Conservation (phyloP, 1,139 yeast species). For the Candida pseudoviswanathii region DNA sequence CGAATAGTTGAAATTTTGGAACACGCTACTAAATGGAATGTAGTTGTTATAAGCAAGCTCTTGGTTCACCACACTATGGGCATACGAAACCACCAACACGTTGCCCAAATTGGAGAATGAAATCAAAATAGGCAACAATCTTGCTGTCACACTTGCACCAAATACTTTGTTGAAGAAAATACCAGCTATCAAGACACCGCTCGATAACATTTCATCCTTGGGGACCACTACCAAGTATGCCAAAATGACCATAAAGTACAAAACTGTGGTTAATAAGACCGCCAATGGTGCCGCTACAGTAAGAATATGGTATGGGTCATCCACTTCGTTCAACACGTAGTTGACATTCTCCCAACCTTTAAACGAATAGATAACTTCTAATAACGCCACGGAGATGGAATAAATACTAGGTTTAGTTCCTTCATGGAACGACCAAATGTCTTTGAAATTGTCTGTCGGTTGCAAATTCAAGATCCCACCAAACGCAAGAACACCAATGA, state of each 20-base stretch:
- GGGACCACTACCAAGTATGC: constrained; percentile 81
- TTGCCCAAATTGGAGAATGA: constrained; percentile 78
- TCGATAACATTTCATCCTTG: constrained; percentile 53
- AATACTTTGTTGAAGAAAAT: constrained; percentile 73
- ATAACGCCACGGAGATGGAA: constrained; percentile 42
- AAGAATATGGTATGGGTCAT: constrained; percentile 65
- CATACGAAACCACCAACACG: constrained; percentile 74
- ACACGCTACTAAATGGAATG: constrained; percentile 63
- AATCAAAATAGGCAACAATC: constrained; percentile 69
- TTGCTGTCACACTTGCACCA: constrained; percentile 62
- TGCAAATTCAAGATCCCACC: constrained; percentile 29
- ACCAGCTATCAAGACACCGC: constrained; percentile 76
- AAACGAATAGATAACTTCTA: constrained; percentile 44
- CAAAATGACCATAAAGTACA: constrained; percentile 69
- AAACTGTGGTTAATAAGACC: constrained; percentile 55
- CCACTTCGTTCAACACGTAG: constrained; percentile 44
- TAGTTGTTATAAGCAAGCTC: constrained; percentile 75
- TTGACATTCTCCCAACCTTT: constrained; percentile 52
- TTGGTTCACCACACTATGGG: constrained; percentile 77
- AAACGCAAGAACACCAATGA: constrained; percentile 35
- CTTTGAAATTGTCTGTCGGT: constrained; percentile 26
- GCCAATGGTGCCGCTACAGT: constrained; percentile 76
- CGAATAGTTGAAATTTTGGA: constrained; percentile 52
- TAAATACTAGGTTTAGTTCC: constrained; percentile 25
- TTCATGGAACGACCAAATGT: constrained; percentile 29